Evolutionary conservation across 2,329 filamentous ascomycete species (phyloP).

Genomic region (Cytospora piceicola): DNA sequence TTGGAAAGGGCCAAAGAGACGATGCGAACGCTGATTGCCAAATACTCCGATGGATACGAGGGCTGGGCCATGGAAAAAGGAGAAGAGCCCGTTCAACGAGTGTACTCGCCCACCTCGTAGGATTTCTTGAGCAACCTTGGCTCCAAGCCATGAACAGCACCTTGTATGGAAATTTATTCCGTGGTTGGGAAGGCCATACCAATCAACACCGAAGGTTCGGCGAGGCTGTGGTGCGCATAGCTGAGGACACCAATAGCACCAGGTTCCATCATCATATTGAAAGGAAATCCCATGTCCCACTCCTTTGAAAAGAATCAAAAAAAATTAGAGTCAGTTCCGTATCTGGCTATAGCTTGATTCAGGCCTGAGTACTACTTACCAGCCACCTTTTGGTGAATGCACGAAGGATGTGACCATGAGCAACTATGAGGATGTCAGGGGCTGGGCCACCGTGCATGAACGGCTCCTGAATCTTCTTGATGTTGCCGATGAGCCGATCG

Average conservation of each 20-base stretch:
- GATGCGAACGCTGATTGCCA: slow-evolving; percentile 33
- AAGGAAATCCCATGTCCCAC: slow-evolving; percentile 44
- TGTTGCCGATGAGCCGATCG: slow-evolving; percentile 47
- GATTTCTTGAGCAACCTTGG: slow-evolving; percentile 12
- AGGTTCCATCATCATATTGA: slow-evolving; percentile 49
- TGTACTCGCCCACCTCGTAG: slow-evolving; percentile 14
- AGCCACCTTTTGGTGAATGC: slow-evolving; percentile 51
- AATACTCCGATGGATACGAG: slow-evolving; percentile 33
- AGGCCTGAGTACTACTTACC: slow-evolving; percentile 10
- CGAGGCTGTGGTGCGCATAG: slow-evolving; percentile 41
- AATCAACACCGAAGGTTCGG: slow-evolving; percentile 46
- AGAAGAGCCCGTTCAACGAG: slow-evolving; percentile 17
- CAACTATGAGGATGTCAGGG: slow-evolving; percentile 43
- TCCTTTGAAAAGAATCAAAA: slow-evolving; percentile 28
- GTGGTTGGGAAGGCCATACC: slow-evolving; percentile 42
- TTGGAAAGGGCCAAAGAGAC: slow-evolving; percentile 30
- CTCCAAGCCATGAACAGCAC: slow-evolving; percentile 3
- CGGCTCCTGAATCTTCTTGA: slow-evolving; percentile 44
- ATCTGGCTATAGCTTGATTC: slow-evolving; percentile 2
- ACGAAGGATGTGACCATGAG: slow-evolving; percentile 50
- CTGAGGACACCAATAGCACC: slow-evolving; percentile 46
- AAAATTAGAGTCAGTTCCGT: slow-evolving; percentile 5
- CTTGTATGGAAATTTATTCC: background rate
- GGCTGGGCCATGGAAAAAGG: slow-evolving; percentile 25
- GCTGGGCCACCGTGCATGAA: slow-evolving; percentile 46